Evolutionary conservation across 768 basidiomycete species (phyloP), one percentile per base, ranked within the genome.

Genomic region (Heimioporus sp.): DNA sequence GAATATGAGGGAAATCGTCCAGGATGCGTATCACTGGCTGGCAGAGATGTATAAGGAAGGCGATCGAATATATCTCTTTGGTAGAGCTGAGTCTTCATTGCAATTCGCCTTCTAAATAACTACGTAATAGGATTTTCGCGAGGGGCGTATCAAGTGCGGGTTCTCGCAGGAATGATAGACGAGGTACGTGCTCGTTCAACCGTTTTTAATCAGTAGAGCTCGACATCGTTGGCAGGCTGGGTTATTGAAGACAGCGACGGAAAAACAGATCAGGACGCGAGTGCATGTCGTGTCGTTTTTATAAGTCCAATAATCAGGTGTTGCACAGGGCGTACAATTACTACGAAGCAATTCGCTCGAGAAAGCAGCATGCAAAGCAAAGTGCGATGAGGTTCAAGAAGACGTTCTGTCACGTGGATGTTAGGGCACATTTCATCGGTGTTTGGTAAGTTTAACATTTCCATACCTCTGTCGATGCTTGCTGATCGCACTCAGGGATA

Each of bases 351-450:
- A 54, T 61, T 48, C 47, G 50, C n/a, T 55, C 54, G 9, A 38
- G 52, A 32, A 61, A 51, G 36, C 54, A 49, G 17, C 63, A 58
- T 47, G 51, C 57, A 32, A 55, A 45, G 52, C 51, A 44, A 42
- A 58, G 46, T 28, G 58, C 49, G 5, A 54, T 37, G 49, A 60
- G 49, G 11, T 81, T 80, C 65, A 80, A 78, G 64, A 67, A 68
- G 12, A 69, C 76, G 0, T 80, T 80, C 53, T 78, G 74, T 5
- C 56, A 64, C 60, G 68, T 70, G 34, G 70, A 72, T 37, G 68
- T 79, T 1, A 55, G 63, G 21, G 73, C 80, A 9, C 75, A 81
- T 35, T 82, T 82, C 43, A 64, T 82, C 17, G 81, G 81, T 1
- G 75, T 77, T 12, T 81, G 78, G 80, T 79, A 50, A 11, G 73